Evolutionary conservation across 805 yeast genomes (phyloP).

Genomic region (Metschnikowia chrysomelidarum): DNA sequence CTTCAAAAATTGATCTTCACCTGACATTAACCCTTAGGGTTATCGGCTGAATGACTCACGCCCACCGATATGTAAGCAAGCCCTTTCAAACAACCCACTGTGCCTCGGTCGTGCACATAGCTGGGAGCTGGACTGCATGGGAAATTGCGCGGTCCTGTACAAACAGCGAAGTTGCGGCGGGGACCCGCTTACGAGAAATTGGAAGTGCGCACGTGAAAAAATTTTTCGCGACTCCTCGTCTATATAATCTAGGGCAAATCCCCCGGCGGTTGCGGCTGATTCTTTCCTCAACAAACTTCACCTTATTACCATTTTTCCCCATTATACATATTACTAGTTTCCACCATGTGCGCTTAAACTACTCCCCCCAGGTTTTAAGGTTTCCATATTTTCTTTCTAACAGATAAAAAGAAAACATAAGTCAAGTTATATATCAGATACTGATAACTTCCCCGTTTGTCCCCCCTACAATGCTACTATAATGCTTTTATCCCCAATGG

Average conservation of each 20-base stretch:
- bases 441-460: slow-evolving; percentile 26
- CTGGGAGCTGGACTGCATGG: too few relatives aligned
- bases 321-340: slow-evolving; percentile 10
- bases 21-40: too few relatives aligned
- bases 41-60: too few relatives aligned
- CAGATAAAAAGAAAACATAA: slow-evolving; percentile 16
- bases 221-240: slow-evolving; percentile 13
- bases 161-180: too few relatives aligned
- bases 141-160: too few relatives aligned
- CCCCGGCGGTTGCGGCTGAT: slow-evolving; percentile 4
- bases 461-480: slow-evolving; percentile 32
- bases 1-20: too few relatives aligned
- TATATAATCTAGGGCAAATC: slow-evolving; percentile 11
- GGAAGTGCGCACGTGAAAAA: slow-evolving; percentile 9
- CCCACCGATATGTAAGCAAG: too few relatives aligned
- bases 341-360: slow-evolving; percentile 39
- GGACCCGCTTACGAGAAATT: slow-evolving; percentile 4
- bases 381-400: slow-evolving; percentile 19
- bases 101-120: too few relatives aligned
- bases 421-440: slow-evolving; percentile 19
- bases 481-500: slow-evolving; percentile 34
- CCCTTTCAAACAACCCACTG: too few relatives aligned
- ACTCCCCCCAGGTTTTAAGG: slow-evolving; percentile 20
- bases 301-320: slow-evolving; percentile 11
- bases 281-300: slow-evolving; percentile 8